Conservation (phyloP, 2,329 filamentous ascomycete species). For the Emergomyces pasteurianus region DNA sequence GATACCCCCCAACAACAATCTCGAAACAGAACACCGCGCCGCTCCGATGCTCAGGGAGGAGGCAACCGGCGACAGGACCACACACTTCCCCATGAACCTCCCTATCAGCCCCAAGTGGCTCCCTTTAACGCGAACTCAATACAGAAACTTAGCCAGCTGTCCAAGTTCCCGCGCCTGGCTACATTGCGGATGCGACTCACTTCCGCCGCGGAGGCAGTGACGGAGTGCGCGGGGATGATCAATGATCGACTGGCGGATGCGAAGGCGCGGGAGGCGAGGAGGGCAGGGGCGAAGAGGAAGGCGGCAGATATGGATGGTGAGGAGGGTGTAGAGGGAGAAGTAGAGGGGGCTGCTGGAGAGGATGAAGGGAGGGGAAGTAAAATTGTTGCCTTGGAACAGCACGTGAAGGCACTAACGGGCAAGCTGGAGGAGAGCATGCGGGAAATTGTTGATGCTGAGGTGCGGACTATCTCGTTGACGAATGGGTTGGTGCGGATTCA, state of each 20-base stretch:
- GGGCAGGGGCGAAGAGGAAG: slow-evolving; percentile 2
- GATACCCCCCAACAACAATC: not conserved
- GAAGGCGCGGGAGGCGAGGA: slow-evolving; percentile 25
- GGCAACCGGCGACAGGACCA: not conserved
- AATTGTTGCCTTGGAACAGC: slow-evolving; percentile 31
- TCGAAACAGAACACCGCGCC: not conserved
- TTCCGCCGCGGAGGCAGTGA: slow-evolving; percentile 36
- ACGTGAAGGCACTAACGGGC: slow-evolving; percentile 41
- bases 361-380: slow-evolving; percentile 23
- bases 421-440: slow-evolving; percentile 48
- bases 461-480: slow-evolving; percentile 34
- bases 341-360: not conserved
- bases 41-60: not conserved
- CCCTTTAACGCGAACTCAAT: slow-evolving; percentile 39
- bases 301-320: slow-evolving; percentile 19
- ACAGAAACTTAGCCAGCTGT: slow-evolving; percentile 35
- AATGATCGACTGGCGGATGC: slow-evolving; percentile 42
- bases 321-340: too few species aligned
- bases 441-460: slow-evolving; percentile 44
- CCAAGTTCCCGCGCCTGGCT: slow-evolving; percentile 28
- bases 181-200: slow-evolving; percentile 39
- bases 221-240: slow-evolving; percentile 38
- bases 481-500: slow-evolving; percentile 34
- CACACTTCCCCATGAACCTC: slow-evolving; percentile 26
- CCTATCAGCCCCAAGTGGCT: slow-evolving; percentile 43